Evolutionary conservation across 2,329 filamentous ascomycete species (phyloP).

Genomic region (Exophiala oligosperma): DNA sequence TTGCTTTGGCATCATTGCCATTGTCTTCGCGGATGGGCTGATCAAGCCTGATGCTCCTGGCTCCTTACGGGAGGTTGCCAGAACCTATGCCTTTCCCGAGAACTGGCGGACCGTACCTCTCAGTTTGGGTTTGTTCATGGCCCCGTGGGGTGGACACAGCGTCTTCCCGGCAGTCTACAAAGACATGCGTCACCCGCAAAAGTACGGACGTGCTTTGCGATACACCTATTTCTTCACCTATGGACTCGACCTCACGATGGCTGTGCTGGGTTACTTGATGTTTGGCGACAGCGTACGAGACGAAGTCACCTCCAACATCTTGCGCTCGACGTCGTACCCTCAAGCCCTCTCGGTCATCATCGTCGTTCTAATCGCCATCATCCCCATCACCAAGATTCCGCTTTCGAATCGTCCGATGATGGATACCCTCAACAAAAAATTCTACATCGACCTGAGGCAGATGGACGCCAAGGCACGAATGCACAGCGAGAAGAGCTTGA

Average conservation of each 20-base stretch:
- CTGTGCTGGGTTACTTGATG: slow-evolving; percentile 85
- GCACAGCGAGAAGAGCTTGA: slow-evolving; percentile 46
- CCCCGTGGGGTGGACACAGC: slow-evolving; percentile 68
- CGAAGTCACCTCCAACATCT: slow-evolving; percentile 87
- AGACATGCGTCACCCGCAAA: slow-evolving; percentile 79
- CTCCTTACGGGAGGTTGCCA: slow-evolving; percentile 76
- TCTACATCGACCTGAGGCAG: slow-evolving; percentile 65
- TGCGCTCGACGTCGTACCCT: slow-evolving; percentile 73
- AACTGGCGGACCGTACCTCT: slow-evolving; percentile 87
- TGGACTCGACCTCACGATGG: slow-evolving; percentile 76
- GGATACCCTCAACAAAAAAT: slow-evolving; percentile 77
- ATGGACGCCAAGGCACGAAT: slow-evolving; percentile 30
- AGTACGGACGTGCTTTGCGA: slow-evolving; percentile 72
- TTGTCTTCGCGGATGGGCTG: slow-evolving; percentile 83
- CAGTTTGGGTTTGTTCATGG: slow-evolving; percentile 88
- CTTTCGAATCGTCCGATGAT: slow-evolving; percentile 82
- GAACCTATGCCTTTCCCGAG: slow-evolving; percentile 76
- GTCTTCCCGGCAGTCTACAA: slow-evolving; percentile 85
- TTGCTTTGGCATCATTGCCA: slow-evolving; percentile 81
- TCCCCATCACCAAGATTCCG: slow-evolving; percentile 93
- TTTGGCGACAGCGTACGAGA: slow-evolving; percentile 87
- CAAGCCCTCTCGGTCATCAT: slow-evolving; percentile 72
- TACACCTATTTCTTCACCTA: slow-evolving; percentile 88
- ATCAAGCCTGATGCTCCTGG: slow-evolving; percentile 77
- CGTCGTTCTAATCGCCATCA: slow-evolving; percentile 84